phyloP scores from a whole-genome alignment of 2,329 filamentous ascomycete species.

The Phialophora macrospora region DNA sequence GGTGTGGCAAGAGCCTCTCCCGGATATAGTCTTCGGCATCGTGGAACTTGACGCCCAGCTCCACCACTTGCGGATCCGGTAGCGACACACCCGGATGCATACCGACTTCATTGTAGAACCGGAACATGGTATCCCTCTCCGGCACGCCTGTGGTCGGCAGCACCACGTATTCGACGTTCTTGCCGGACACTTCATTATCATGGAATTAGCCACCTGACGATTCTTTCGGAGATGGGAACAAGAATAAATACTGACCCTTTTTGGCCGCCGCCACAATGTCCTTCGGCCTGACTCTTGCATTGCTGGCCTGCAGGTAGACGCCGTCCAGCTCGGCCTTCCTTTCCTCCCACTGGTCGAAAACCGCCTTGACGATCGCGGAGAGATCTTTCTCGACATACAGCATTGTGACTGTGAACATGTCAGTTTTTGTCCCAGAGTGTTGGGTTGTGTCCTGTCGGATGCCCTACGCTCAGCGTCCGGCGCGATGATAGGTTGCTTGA shows the following conservation, averaged over 20 bases:
- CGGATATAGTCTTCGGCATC: slow-evolving; percentile 17
- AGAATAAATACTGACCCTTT: neutral
- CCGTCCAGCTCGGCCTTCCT: slow-evolving; percentile 28
- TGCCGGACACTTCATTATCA: slow-evolving; percentile 31
- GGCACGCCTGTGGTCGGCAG: slow-evolving; percentile 32
- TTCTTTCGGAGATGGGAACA: neutral
- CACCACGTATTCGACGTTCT: slow-evolving; percentile 25
- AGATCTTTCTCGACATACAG: slow-evolving; percentile 33
- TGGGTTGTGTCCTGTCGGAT: neutral
- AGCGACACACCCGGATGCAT: slow-evolving; percentile 33
- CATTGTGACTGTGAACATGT: slow-evolving; percentile 16
- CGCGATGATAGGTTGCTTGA: slow-evolving; percentile 22
- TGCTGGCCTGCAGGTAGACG: slow-evolving; percentile 6
- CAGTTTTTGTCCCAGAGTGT: neutral
- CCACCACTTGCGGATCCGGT: slow-evolving; percentile 34
- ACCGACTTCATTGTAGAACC: slow-evolving; percentile 34
- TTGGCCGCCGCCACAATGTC: slow-evolving; percentile 1
- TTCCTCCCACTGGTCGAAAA: slow-evolving; percentile 36
- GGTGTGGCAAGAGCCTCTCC: slow-evolving; percentile 31
- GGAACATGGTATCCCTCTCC: slow-evolving; percentile 38
- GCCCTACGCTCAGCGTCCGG: slow-evolving; percentile 19
- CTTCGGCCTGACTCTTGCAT: slow-evolving; percentile 4
- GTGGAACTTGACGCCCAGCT: slow-evolving; percentile 29
- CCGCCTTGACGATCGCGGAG: slow-evolving; percentile 30
- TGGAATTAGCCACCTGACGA: neutral